phyloP scores from a whole-genome alignment of 805 yeast genomes.

The Candida nitratophila region DNA sequence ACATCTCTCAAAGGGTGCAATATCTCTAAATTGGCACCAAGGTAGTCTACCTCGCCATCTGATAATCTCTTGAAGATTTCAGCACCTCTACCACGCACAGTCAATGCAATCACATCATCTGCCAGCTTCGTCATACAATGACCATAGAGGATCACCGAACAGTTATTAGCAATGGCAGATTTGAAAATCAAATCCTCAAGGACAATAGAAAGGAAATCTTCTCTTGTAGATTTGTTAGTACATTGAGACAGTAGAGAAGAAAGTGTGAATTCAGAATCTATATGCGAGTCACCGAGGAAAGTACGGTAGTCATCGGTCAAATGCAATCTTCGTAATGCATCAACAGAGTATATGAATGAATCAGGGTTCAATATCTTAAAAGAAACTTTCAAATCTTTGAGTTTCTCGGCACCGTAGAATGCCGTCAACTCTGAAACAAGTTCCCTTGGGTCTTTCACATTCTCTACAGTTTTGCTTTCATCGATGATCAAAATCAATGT shows the following conservation, averaged over 20 bases:
- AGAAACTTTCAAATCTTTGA: slow-evolving; percentile 25
- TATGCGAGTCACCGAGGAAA: neutral
- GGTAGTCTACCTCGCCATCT: slow-evolving; percentile 30
- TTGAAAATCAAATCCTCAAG: slow-evolving; percentile 37
- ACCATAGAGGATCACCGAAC: slow-evolving; percentile 61
- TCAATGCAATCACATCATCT: slow-evolving; percentile 66
- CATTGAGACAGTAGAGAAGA: slow-evolving; percentile 29
- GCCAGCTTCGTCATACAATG: slow-evolving; percentile 82
- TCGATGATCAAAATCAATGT: slow-evolving; percentile 46
- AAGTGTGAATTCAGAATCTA: neutral
- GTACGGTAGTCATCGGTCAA: slow-evolving; percentile 25
- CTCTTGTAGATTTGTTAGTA: slow-evolving; percentile 53
- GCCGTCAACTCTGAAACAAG: slow-evolving; percentile 5
- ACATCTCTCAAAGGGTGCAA: slow-evolving; percentile 74
- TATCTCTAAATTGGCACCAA: slow-evolving; percentile 31
- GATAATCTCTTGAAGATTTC: slow-evolving; percentile 47
- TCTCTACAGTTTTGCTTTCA: slow-evolving; percentile 21
- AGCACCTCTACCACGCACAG: slow-evolving; percentile 84
- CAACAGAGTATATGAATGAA: slow-evolving; percentile 27
- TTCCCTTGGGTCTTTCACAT: neutral
- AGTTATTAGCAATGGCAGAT: slow-evolving; percentile 36
- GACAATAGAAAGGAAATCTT: slow-evolving; percentile 51
- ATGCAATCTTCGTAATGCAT: slow-evolving; percentile 24
- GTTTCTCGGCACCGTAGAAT: slow-evolving; percentile 8
- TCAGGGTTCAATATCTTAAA: slow-evolving; percentile 36